phyloP scores from a whole-genome alignment of 192 early-diverging fungal genomes.

The Diversispora eburnea region DNA sequence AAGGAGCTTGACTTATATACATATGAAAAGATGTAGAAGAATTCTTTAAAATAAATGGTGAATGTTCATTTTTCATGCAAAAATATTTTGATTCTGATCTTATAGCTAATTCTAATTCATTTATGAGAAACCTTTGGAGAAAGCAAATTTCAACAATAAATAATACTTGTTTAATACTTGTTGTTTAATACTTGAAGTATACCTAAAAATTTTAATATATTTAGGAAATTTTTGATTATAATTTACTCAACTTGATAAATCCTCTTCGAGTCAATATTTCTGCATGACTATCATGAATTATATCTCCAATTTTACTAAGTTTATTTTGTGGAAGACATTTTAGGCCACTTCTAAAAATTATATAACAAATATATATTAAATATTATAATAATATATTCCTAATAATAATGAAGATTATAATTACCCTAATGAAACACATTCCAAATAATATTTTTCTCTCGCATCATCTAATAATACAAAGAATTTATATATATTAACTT shows the following conservation, averaged over 20 bases:
- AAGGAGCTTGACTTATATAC: slow-evolving; percentile 76
- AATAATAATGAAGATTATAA: slow-evolving; percentile 14
- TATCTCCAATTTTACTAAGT: slow-evolving; percentile 56
- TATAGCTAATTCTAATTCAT: slow-evolving; percentile 18
- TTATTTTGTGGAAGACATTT: slow-evolving; percentile 72
- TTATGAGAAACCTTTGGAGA: slow-evolving; percentile 19
- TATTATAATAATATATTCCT: not conserved
- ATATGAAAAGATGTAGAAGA: slow-evolving; percentile 53
- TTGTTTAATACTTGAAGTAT: too few relatives aligned
- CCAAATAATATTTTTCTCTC: slow-evolving; percentile 29
- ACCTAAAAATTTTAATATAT: not conserved
- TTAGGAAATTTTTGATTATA: not conserved
- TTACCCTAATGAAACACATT: slow-evolving; percentile 51
- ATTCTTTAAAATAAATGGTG: slow-evolving; percentile 26
- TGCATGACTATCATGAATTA: slow-evolving; percentile 82
- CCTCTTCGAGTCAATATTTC: slow-evolving; percentile 82
- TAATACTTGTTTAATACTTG: too few relatives aligned
- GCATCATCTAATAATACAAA: not conserved
- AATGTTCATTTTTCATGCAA: slow-evolving; percentile 9
- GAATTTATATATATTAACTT: slow-evolving; percentile 13
- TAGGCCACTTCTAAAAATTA: slow-evolving; percentile 65
- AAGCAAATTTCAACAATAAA: not conserved
- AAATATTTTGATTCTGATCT: slow-evolving; percentile 34
- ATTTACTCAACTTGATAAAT: slow-evolving; percentile 57
- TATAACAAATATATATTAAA: not conserved